Evolutionary conservation across 306 rosid genomes (phyloP), one percentile per base, ranked within the genome.

Genomic region (Prunus davidiana): DNA sequence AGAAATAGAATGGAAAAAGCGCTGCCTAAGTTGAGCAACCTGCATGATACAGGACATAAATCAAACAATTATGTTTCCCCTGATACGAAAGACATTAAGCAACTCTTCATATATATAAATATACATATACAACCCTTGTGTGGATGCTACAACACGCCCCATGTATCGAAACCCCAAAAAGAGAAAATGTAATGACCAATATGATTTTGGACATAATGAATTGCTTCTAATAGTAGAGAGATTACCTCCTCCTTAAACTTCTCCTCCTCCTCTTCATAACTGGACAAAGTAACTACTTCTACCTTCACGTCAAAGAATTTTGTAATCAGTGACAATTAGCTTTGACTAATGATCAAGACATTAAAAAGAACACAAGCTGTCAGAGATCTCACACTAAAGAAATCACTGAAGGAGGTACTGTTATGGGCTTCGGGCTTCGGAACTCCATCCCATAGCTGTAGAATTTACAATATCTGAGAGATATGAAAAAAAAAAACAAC

Each of bases 181-280:
- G 9, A 64, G 13, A 71, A 51, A 57, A 5, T 70, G 71, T 14
- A 49, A 79, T 25, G 24, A 20, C 61, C 4, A 56, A 41, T 18
- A 66, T 6, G 72, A 58, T 54, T 71, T 56, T 34, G 82, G 34
- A 80, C 24, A 12, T 5, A 22, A 77, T 18, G 55, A 54, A 45
- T 10, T 69, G 60, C 72, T 51, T 82, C 76, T 74, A 6, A 69
- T 24, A 47, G 55, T 69, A 81, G 78, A 27, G 52, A 43, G 55
- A 71, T 15, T 87, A 93, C 98, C 97, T 93, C 92, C 86, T 88
- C 96, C 77, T 91, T 91, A 82, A 93, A 93, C 72, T 88, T 84
- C 14, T 87, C 92, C 84, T 93, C 97, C 84, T 93, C 90, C 75
- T 88, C 94, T 81, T 93, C 98, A 51, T 83, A 93, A 82, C 88